Evolutionary conservation across 768 basidiomycete genomes (phyloP).

Genomic region (Russula abietina): DNA sequence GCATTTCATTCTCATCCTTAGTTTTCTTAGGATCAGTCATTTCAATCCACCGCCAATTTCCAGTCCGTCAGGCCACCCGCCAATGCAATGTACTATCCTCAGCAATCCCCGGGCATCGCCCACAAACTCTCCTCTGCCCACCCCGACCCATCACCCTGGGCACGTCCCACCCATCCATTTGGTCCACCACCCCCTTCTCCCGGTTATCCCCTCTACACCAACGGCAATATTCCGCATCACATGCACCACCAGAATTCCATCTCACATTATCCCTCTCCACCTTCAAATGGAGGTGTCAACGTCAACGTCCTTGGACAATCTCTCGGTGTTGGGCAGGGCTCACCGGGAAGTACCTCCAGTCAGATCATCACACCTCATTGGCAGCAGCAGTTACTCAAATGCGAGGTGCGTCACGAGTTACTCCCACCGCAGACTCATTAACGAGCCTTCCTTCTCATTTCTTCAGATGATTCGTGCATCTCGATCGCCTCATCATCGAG

Average conservation of each 20-base stretch:
- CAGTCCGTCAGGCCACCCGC: conserved; percentile 23
- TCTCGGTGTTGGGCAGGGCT: conserved; percentile 23
- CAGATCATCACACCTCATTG: conserved; percentile 78
- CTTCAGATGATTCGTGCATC: conserved; percentile 74
- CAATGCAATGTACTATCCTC: conserved; percentile 76
- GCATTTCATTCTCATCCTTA: not conserved
- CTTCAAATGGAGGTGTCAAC: conserved; percentile 35
- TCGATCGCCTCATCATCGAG: conserved; percentile 88
- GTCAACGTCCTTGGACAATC: conserved; percentile 25
- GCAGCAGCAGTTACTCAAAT: conserved; percentile 91
- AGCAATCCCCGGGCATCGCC: conserved; percentile 74
- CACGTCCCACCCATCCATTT: conserved; percentile 50
- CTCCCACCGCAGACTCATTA: conserved; percentile 23
- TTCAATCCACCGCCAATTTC: conserved; percentile 14
- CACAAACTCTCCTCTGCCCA: conserved; percentile 65
- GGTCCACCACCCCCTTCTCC: conserved; percentile 59
- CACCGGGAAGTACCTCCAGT: conserved; percentile 33
- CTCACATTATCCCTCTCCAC: conserved; percentile 75
- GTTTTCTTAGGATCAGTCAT: conserved; percentile 10
- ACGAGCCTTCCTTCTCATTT: not conserved
- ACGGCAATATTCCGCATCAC: conserved; percentile 50
- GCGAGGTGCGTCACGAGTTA: conserved; percentile 59
- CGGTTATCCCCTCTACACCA: conserved; percentile 70
- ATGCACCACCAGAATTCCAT: conserved; percentile 70
- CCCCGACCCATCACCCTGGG: conserved; percentile 73